Conservation (phyloP, 495 filamentous ascomycete genomes). For the Lasiosphaeria hispida region DNA sequence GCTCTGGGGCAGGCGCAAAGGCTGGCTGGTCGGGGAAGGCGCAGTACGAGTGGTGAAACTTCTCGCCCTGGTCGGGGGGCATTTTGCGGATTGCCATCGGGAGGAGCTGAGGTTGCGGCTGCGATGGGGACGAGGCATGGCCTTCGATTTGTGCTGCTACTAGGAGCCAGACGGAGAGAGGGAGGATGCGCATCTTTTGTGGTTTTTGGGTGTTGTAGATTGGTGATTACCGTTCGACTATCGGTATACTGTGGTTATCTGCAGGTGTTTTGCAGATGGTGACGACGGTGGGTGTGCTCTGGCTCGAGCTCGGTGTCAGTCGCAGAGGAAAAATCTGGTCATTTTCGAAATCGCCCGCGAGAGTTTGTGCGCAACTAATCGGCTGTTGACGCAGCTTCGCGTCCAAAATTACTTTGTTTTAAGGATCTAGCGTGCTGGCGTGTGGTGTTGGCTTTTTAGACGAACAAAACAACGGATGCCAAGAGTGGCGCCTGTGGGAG, state of each 20-base stretch:
- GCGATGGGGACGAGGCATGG: slow-evolving; percentile 16
- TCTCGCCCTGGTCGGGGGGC: slow-evolving; percentile 77
- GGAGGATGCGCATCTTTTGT: slow-evolving; percentile 46
- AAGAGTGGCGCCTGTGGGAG: not conserved
- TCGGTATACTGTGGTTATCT: no score
- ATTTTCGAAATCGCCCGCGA: no score
- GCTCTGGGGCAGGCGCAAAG: slow-evolving; percentile 22
- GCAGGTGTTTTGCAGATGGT: no score
- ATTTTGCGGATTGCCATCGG: slow-evolving; percentile 65
- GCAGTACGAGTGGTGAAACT: slow-evolving; percentile 69
- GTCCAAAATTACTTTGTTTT: not conserved
- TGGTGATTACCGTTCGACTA: not conserved
- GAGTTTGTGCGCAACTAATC: no score
- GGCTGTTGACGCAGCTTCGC: no score
- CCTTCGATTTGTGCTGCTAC: slow-evolving; percentile 36
- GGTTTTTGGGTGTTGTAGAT: slow-evolving; percentile 23
- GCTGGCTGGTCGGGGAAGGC: slow-evolving; percentile 36
- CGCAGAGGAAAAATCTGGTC: no score
- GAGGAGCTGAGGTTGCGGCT: slow-evolving; percentile 27
- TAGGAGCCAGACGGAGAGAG: slow-evolving; percentile 50
- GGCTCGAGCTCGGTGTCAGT: no score
- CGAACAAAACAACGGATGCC: not conserved
- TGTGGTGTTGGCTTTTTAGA: not conserved
- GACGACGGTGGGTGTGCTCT: no score
- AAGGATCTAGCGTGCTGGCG: not conserved